Evolutionary conservation across 768 basidiomycete species (phyloP), one percentile per base, ranked within the genome.

Genomic region (Mycena crocata): DNA sequence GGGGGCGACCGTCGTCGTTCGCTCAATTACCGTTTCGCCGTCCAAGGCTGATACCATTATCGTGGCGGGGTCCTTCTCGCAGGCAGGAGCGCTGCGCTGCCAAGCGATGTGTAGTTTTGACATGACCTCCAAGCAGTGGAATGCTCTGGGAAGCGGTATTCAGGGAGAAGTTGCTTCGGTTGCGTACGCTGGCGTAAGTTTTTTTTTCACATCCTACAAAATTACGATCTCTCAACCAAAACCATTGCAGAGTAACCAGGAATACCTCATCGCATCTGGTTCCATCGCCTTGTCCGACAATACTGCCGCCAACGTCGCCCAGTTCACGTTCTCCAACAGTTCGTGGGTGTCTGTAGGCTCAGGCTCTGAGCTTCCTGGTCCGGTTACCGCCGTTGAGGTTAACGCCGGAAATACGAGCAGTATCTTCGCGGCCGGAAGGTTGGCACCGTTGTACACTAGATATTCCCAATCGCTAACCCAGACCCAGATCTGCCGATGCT

Each of bases 341-440:
- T 89, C 89, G 2, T 99, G 97, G 97, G 80, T 81, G 10, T 75
- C 90, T 1, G 74, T 96, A 30, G 94, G 93, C 13, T 74, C 80
- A 48, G 77, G 86, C 15, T 75, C 77, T 15, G 83, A 87, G 50
- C 82, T 98, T 26, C 94, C 96, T 48, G 97, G 97, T 4, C 95
- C 96, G 3, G 92, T 95, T 2, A 93, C 95, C 4, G 96, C 97
- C 14, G 76, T 98, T 56, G 91, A 92, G 57, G 91, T 95, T 44
- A 94, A 99, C 77, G 83, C 90, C 68, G 86, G 87, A 24, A 95
- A 98, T 74, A 76, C 80, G 1, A 93, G 88, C 71, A 97, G 93
- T 72, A 86, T 99, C 60, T 99, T 96, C 73, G 94, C 92, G 50
- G 94, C 96, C 35, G 97, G 97, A 71, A 88, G 86, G 90, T 95